These are phyloP conservation scores for Trametes gibbosa DNA, from an alignment of 768 basidiomycete species.

Conservation along the genomic window DNA sequence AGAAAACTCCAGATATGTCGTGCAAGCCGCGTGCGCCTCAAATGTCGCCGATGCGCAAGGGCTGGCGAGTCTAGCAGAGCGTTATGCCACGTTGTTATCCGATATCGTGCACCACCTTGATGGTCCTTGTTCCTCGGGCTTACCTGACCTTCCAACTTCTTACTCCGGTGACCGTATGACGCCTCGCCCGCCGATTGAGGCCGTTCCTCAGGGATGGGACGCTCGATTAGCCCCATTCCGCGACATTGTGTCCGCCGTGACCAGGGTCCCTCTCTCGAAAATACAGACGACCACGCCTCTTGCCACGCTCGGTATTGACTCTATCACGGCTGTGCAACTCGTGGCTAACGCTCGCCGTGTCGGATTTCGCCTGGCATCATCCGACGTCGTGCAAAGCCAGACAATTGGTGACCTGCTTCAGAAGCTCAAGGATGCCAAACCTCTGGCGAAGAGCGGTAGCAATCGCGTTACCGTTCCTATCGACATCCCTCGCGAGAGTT, in stretches of 20 bases:
- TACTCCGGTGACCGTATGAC: background rate
- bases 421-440: conserved; percentile 12
- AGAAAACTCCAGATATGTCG: conserved; percentile 27
- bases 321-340: conserved; percentile 48
- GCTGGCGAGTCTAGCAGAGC: conserved; percentile 21
- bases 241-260: conserved; percentile 19
- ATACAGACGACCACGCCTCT: conserved; percentile 37
- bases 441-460: background rate
- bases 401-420: conserved; percentile 33
- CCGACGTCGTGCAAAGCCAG: conserved; percentile 41
- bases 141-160: conserved; percentile 7
- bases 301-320: conserved; percentile 45
- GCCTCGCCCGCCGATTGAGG: background rate
- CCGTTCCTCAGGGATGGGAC: background rate
- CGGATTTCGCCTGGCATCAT: conserved; percentile 35
- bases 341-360: conserved; percentile 37
- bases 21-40: conserved; percentile 37
- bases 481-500: conserved; percentile 6
- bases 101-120: conserved; percentile 25
- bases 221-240: conserved; percentile 7
- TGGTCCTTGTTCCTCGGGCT: background rate
- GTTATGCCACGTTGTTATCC: conserved; percentile 22
- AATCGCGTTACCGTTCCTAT: background rate
- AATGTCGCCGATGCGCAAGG: conserved; percentile 28
- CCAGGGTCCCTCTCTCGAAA: conserved; percentile 29